phyloP scores from a whole-genome alignment of 1,284 basidiomycete species.

The Vanrija sp. region DNA sequence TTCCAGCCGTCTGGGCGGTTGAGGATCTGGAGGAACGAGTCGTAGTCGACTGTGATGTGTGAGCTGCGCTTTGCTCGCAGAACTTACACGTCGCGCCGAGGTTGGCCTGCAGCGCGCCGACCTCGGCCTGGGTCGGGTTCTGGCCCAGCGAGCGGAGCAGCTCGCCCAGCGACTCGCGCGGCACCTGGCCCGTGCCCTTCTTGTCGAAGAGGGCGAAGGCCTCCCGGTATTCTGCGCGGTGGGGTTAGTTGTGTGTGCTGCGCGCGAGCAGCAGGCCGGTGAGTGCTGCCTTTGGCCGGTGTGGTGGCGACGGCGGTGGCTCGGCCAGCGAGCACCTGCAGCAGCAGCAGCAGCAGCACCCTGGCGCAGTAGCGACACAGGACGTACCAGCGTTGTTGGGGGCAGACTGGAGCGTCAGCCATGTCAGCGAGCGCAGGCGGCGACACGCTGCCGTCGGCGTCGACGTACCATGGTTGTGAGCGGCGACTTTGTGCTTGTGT shows the following conservation, averaged over 20 bases:
- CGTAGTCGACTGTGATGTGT: constrained; percentile 67
- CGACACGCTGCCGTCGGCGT: too few species aligned
- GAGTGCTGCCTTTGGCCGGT: background rate
- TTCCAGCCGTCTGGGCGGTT: constrained; percentile 96
- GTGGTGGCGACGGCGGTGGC: background rate
- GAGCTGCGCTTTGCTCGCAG: background rate
- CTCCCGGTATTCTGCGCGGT: constrained; percentile 61
- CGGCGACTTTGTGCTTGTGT: too few species aligned
- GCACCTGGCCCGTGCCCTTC: constrained; percentile 83
- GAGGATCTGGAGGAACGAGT: constrained; percentile 82
- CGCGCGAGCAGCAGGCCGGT: background rate
- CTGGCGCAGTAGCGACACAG: background rate
- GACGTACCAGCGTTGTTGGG: constrained; percentile 22
- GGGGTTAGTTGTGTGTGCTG: background rate
- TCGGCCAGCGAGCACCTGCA: background rate
- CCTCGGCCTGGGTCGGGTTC: constrained; percentile 97
- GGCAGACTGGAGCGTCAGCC: constrained; percentile 14
- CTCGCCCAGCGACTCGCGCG: constrained; percentile 87
- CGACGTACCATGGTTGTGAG: too few species aligned
- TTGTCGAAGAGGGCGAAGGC: constrained; percentile 97
- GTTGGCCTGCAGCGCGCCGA: constrained; percentile 69
- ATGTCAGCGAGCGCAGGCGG: too few species aligned
- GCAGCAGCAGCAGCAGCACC: too few species aligned
- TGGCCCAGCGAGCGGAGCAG: constrained; percentile 91
- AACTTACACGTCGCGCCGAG: constrained; percentile 52